These are phyloP conservation scores for Tolypocladium amazonense DNA, from an alignment of 2,329 filamentous ascomycete genomes.

Conservation along the genomic window DNA sequence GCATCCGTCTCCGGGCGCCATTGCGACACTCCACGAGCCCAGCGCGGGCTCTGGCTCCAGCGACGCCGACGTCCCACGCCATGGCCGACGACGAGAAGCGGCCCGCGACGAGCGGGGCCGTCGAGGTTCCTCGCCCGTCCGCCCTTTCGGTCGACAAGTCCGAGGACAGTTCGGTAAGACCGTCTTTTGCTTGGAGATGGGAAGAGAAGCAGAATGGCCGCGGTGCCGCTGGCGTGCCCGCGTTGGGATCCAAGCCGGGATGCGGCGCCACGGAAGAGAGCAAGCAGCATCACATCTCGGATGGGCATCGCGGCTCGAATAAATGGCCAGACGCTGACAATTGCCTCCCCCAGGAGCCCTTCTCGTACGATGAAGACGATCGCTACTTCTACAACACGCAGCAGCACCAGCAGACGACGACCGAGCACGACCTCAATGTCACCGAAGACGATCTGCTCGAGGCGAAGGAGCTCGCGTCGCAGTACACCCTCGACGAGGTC, in stretches of 20 bases:
- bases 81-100: conserved; percentile 21
- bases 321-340: background rate
- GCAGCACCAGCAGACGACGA: conserved; percentile 11
- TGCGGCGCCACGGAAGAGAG: background rate
- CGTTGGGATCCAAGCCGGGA: background rate
- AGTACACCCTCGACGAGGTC: conserved; percentile 31
- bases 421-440: conserved; percentile 31
- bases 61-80: conserved; percentile 6
- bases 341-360: conserved; percentile 16
- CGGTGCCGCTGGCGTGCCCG: background rate
- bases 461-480: conserved; percentile 31
- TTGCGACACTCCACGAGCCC: conserved; percentile 1
- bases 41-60: conserved; percentile 6
- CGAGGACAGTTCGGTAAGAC: conserved; percentile 5
- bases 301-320: background rate
- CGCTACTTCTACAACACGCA: conserved; percentile 17
- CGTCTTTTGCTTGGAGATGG: background rate
- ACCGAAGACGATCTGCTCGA: conserved; percentile 35
- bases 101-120: conserved; percentile 8
- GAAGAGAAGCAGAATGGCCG: background rate
- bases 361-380: conserved; percentile 28
- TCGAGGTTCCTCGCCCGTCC: conserved; percentile 9
- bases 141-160: conserved; percentile 5
- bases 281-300: background rate
- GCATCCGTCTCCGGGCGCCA: background rate